Evolutionary conservation across 306 rosid species (phyloP).

Genomic region (Argentina anserina): DNA sequence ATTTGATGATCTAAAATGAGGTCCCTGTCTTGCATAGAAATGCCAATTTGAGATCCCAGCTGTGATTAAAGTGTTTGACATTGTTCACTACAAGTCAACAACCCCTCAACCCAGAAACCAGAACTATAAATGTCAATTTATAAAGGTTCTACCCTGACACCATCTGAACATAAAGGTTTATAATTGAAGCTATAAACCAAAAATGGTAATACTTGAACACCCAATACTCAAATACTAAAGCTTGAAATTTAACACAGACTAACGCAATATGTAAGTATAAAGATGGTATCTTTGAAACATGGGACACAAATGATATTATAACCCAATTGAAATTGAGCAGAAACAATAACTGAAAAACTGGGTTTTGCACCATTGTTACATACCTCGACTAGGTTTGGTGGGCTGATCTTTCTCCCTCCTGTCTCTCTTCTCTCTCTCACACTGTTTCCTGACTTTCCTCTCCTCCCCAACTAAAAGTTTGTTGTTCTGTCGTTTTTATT

Average conservation of each 20-base stretch:
- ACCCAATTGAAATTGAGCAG: conserved; percentile 1
- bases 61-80: background rate
- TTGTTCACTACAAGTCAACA: background rate
- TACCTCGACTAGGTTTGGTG: conserved; percentile 13
- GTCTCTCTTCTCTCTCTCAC: background rate
- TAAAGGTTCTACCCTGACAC: background rate
- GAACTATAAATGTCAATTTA: background rate
- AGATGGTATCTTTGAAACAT: background rate
- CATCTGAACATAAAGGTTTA: background rate
- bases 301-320: background rate
- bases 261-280: background rate
- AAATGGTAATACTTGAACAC: background rate
- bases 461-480: background rate
- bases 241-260: background rate
- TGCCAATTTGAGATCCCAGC: background rate
- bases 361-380: conserved; percentile 6
- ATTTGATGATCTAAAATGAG: background rate
- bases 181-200: background rate
- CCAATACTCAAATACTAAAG: background rate
- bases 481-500: background rate
- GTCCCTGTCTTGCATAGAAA: background rate
- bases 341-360: background rate
- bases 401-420: background rate
- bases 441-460: background rate
- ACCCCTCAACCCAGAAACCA: background rate